These are phyloP conservation scores for Ophiostoma himal-ulmi DNA, from an alignment of 2,329 filamentous ascomycete genomes.

Conservation along the genomic window DNA sequence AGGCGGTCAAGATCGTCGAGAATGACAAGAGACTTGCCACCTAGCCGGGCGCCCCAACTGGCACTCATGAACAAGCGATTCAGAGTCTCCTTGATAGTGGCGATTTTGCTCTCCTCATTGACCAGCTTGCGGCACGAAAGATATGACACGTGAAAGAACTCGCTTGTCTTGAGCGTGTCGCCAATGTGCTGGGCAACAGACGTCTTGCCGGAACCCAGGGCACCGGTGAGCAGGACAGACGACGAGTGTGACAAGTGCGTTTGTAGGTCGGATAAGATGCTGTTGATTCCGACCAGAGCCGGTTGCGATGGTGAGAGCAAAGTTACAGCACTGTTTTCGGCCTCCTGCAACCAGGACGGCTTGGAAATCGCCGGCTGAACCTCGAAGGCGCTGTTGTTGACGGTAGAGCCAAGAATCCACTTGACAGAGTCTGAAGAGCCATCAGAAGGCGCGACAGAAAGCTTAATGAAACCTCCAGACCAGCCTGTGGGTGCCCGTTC, in stretches of 20 bases:
- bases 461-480: conserved; percentile 77
- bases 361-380: conserved; percentile 67
- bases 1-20: conserved; percentile 90
- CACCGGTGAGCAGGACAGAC: conserved; percentile 83
- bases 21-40: conserved; percentile 76
- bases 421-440: conserved; percentile 38
- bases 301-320: conserved; percentile 41
- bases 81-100: conserved; percentile 84
- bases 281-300: conserved; percentile 76
- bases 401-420: conserved; percentile 70
- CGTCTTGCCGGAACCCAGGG: conserved; percentile 85
- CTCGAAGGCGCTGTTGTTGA: conserved; percentile 66
- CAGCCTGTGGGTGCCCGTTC: conserved; percentile 45
- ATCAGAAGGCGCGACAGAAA: conserved; percentile 45
- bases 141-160: conserved; percentile 76
- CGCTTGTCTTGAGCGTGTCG: conserved; percentile 63
- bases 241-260: conserved; percentile 77
- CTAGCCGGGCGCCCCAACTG: conserved; percentile 82
- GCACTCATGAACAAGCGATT: conserved; percentile 80
- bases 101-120: conserved; percentile 83
- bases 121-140: conserved; percentile 82
- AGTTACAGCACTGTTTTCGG: conserved; percentile 34
- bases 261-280: conserved; percentile 63
- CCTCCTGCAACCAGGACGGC: conserved; percentile 49
- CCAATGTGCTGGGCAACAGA: conserved; percentile 71